Base-by-base conservation (phyloP, 2,329 filamentous ascomycete species). In the Macroventuria anomochaeta region DNA sequence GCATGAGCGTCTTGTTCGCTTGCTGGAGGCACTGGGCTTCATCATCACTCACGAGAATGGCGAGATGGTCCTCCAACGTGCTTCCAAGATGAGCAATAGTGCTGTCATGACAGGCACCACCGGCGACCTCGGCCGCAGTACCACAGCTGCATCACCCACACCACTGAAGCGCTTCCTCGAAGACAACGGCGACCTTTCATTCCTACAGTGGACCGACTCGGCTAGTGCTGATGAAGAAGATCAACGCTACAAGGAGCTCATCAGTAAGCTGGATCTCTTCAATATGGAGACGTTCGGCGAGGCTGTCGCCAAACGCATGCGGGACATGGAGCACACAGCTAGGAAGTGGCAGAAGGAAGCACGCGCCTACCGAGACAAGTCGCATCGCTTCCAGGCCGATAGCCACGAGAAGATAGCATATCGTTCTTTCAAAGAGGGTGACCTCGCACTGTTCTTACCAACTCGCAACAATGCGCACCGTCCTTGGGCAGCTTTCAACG, bases 401-500 rank as follows among this genome's bases (percentile, higher is more conserved):
- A 87, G 91, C 0, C 91, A 96, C 65, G 91, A 96, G 63, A 97
- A 97, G 79, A 97, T 99, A 69, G 93, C 95, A 2, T 97, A 95
- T 72, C 88, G 89, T 56, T 88, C 93, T 43, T 99, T 99, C 80
- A 97, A 97, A 70, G 93, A 97, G 74, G 93, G 95, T 7, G 95
- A 99, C 69, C 82, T 99, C 12, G 95, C 93, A 11, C 77, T 99
- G 2, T 99, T 99, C 78, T 78, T 99, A 33, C 95, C 95, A 0
- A 99, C 95, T 0, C 84, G 93, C 29, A 97, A 97, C 71, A 93
- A 97, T 75, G 90, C 90, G 31, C 95, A 92, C 4, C 89, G 93
- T 13, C 93, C 95, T 0, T 99, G 95, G 95, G 95, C 95, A 5
- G 95, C 95, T 0, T 99, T 99, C 82, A 99, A 99, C 67, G 90